Base-by-base conservation (phyloP, 2,329 filamentous ascomycete genomes). In the Verticillium albo-atrum region DNA sequence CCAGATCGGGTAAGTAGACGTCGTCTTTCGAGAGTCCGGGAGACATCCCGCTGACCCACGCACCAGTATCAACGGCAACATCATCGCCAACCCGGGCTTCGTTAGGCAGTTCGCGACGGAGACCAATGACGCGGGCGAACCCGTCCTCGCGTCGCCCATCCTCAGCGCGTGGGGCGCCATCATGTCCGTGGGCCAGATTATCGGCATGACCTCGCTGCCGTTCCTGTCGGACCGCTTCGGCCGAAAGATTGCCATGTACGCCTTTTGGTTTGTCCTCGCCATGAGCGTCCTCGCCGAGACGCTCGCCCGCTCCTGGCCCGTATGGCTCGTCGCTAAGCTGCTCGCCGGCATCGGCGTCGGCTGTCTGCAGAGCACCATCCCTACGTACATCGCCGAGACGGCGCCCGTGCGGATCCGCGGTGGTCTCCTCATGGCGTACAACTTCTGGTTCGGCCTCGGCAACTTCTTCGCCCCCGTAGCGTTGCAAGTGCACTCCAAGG, bases 371-470 rank as follows among this genome's bases (percentile, higher is more conserved):
- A 71, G 73, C 7, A 77, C 76, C 0, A 60, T 79, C 32, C 75
- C 75, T 0, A 69, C 75, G 0, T 79, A 78, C 59, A 68, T 79
- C 5, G 69, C 75, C 3, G 76, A 79, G 59, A 67, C 75, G 0
- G 72, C 77, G 0, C 77, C 77, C 1, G 72, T 73, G 0, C 72
- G 75, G 7, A 67, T 77, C 1, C 68, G 75, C 20, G 77, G 77
- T 23, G 71, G 74, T 3, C 37, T 71, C 3, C 70, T 78, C 34
- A 77, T 78, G 62, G 68, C 69, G 6, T 77, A 78, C 59, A 75
- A 68, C 56, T 72, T 77, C 62, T 80, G 78, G 78, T 79, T 74
- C 62, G 72, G 74, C 1, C 30, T 79, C 0, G 78, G 78, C 1
- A 69, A 71, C n/a, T 72, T 80, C 34, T 75, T 75, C 37, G 76